Conservation (phyloP, 2,329 filamentous ascomycete genomes). For the Aureobasidium sp. region DNA sequence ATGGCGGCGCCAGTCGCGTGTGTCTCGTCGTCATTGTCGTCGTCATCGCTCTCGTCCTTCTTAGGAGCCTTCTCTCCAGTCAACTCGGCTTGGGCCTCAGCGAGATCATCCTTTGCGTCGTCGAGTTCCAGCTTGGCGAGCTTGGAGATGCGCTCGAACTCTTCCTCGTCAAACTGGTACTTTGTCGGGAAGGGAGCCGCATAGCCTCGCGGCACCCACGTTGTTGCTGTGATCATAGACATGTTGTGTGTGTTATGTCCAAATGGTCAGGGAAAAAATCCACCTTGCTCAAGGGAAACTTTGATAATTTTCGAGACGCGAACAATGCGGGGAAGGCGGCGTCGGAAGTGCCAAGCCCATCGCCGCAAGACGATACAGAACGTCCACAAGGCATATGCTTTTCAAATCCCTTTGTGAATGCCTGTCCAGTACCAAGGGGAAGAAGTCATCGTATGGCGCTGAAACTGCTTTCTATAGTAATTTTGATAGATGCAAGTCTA, state of each 20-base stretch:
- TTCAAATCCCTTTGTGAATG: background rate
- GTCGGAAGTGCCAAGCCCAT: background rate
- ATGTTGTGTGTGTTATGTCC: slow-evolving; percentile 22
- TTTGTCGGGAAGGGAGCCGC: slow-evolving; percentile 41
- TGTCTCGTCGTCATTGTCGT: slow-evolving; percentile 31
- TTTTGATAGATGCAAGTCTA: too few species aligned
- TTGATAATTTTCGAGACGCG: slow-evolving; percentile 6
- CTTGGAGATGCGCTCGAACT: slow-evolving; percentile 42
- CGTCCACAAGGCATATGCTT: background rate
- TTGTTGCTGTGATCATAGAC: slow-evolving; percentile 49
- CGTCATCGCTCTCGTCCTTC: slow-evolving; percentile 52
- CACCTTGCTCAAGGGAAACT: background rate
- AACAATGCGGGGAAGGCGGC: background rate
- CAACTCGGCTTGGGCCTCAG: slow-evolving; percentile 48
- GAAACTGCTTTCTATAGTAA: too few species aligned
- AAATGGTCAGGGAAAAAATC: background rate
- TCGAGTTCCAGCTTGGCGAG: slow-evolving; percentile 63
- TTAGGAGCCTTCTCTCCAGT: slow-evolving; percentile 20
- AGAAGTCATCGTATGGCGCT: too few species aligned
- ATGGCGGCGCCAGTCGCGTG: slow-evolving; percentile 16
- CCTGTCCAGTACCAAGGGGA: too few species aligned
- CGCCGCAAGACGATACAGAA: background rate
- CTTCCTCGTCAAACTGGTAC: slow-evolving; percentile 44
- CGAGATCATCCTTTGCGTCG: slow-evolving; percentile 80
- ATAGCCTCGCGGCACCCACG: slow-evolving; percentile 45